A percentile compares a stretch with the other conserved stretches of the same genome.
These are phyloP conservation scores for Cryptococcus neoformans DNA, from an alignment of 1,284 basidiomycete genomes.

Conservation along the genomic window DNA sequence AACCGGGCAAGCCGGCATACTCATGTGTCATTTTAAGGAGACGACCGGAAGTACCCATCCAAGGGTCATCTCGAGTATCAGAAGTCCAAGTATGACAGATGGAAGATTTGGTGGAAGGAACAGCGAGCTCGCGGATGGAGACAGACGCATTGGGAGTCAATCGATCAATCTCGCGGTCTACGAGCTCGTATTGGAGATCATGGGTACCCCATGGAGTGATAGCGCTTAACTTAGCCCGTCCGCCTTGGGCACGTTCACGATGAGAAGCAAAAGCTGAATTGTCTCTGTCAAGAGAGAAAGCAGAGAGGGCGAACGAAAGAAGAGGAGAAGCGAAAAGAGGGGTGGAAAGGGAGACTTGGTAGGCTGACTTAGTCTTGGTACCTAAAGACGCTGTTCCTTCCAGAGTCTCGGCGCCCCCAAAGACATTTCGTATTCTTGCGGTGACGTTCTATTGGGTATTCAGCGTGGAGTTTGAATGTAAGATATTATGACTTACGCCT, in stretches of 20 bases:
- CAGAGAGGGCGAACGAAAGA: slow-evolving; percentile 39
- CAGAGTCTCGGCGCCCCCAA: slow-evolving; percentile 87
- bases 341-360: slow-evolving; percentile 54
- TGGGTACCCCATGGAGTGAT: slow-evolving; percentile 58
- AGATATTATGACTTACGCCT: slow-evolving; percentile 46
- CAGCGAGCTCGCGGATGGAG: slow-evolving; percentile 79
- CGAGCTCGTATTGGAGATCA: slow-evolving; percentile 76
- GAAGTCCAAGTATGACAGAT: slow-evolving; percentile 71
- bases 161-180: slow-evolving; percentile 67
- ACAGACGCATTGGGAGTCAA: slow-evolving; percentile 73
- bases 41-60: slow-evolving; percentile 63
- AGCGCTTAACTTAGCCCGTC: slow-evolving; percentile 43
- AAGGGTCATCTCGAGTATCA: slow-evolving; percentile 75
- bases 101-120: slow-evolving; percentile 76
- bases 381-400: slow-evolving; percentile 81
- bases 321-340: slow-evolving; percentile 47
- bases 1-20: slow-evolving; percentile 69
- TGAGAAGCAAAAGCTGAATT: slow-evolving; percentile 51
- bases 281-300: slow-evolving; percentile 51
- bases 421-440: slow-evolving; percentile 76
- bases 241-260: slow-evolving; percentile 50
- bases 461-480: no score
- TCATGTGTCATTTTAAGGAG: slow-evolving; percentile 67
- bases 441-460: slow-evolving; percentile 58
- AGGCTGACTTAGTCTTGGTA: slow-evolving; percentile 81